Evolutionary conservation across 1,284 basidiomycete genomes (phyloP).

Genomic region (Microstroma glucosiphilum): DNA sequence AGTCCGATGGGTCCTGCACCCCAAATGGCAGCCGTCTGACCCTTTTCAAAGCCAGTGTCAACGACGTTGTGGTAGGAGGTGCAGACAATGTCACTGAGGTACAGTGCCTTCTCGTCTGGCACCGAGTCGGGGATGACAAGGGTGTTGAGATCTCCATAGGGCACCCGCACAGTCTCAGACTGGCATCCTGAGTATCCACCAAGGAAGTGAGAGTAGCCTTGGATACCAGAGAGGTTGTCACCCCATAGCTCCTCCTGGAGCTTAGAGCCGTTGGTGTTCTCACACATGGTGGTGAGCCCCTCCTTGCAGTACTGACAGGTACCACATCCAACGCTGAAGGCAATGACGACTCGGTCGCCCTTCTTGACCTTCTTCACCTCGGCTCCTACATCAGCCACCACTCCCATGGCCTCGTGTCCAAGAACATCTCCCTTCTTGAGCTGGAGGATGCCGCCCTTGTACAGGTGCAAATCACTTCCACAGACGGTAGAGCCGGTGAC

Average conservation of each 20-base stretch:
- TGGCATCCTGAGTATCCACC: slow-evolving; percentile 71
- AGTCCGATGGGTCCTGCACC: slow-evolving; percentile 62
- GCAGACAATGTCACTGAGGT: slow-evolving; percentile 66
- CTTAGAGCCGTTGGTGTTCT: slow-evolving; percentile 63
- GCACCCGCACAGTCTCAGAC: slow-evolving; percentile 57
- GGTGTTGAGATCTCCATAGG: slow-evolving; percentile 65
- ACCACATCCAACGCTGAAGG: slow-evolving; percentile 73
- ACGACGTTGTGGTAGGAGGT: slow-evolving; percentile 69
- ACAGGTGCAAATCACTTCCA: slow-evolving; percentile 49
- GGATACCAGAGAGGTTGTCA: slow-evolving; percentile 30
- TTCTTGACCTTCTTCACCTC: slow-evolving; percentile 55
- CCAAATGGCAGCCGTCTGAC: slow-evolving; percentile 65
- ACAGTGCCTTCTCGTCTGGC: slow-evolving; percentile 54
- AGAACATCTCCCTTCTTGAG: slow-evolving; percentile 69
- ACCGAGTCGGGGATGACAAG: slow-evolving; percentile 60
- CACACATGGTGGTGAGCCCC: slow-evolving; percentile 67
- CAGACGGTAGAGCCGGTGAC: slow-evolving; percentile 68
- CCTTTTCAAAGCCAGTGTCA: slow-evolving; percentile 63
- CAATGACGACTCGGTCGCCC: slow-evolving; percentile 67
- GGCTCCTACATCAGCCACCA: slow-evolving; percentile 14
- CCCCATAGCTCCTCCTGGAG: slow-evolving; percentile 66
- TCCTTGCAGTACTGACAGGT: slow-evolving; percentile 67
- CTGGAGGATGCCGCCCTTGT: slow-evolving; percentile 56
- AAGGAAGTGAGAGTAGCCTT: slow-evolving; percentile 63
- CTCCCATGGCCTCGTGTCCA: slow-evolving; percentile 58